Conservation (phyloP, 73 alveolate genomes). For the Breviolum minutum region DNA sequence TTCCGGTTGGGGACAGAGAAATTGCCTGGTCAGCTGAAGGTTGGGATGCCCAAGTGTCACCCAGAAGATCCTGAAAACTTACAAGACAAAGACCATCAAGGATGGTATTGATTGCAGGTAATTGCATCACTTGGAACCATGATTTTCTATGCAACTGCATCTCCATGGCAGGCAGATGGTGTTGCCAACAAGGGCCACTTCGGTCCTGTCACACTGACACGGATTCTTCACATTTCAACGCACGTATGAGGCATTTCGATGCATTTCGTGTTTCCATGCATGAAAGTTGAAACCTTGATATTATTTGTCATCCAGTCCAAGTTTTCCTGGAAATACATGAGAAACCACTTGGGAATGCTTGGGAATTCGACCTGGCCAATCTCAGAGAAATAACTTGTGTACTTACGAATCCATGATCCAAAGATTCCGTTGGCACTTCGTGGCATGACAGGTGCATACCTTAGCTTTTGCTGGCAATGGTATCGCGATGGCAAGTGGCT, state of each 20-base stretch:
- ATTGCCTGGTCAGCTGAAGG: slow-evolving; percentile 50
- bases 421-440: not conserved
- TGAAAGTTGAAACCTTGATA: too few relatives aligned
- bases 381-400: not conserved
- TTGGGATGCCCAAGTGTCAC: not conserved
- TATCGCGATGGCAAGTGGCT: slow-evolving; percentile 83
- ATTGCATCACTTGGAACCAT: not conserved
- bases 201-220: slow-evolving; percentile 53
- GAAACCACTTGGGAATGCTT: not conserved
- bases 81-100: not conserved
- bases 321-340: not conserved
- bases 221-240: not conserved
- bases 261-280: too few relatives aligned
- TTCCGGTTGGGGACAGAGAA: slow-evolving; percentile 62
- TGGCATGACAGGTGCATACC: slow-evolving; percentile 71
- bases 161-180: slow-evolving; percentile 44
- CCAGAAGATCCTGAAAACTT: not conserved
- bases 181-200: slow-evolving; percentile 93
- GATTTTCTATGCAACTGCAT: not conserved
- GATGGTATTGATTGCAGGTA: not conserved
- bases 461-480: slow-evolving; percentile 80
- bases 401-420: not conserved
- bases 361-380: too few relatives aligned
- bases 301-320: not conserved
- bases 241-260: too few relatives aligned